Conservation (phyloP, 179 eudicot species). For the Kewa caespitosa region DNA sequence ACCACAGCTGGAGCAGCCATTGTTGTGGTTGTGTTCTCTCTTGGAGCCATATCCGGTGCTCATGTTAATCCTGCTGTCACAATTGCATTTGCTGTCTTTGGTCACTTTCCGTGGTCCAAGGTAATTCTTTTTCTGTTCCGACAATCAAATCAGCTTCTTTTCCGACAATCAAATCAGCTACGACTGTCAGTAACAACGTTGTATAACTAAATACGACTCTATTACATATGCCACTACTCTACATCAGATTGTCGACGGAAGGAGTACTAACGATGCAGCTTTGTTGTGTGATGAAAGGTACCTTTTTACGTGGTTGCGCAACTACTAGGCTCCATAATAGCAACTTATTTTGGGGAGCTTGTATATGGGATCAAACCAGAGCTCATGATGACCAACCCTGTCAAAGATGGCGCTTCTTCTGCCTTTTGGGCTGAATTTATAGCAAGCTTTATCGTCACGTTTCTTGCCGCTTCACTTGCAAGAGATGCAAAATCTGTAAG, state of each 20-base stretch:
- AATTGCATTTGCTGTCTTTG: slow-evolving; percentile 73
- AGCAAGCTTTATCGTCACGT: slow-evolving; percentile 65
- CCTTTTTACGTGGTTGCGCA: slow-evolving; percentile 73
- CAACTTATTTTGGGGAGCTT: slow-evolving; percentile 50
- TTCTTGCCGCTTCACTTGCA: slow-evolving; percentile 61
- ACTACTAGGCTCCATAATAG: slow-evolving; percentile 60
- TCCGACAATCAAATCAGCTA: too few relatives aligned
- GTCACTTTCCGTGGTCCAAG: slow-evolving; percentile 82
- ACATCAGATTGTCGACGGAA: too few relatives aligned
- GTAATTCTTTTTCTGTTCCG: slow-evolving; percentile 23
- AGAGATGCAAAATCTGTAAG: slow-evolving; percentile 62
- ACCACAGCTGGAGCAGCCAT: slow-evolving; percentile 70
- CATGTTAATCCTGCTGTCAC: slow-evolving; percentile 92
- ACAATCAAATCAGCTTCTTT: not conserved
- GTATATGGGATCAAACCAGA: slow-evolving; percentile 62
- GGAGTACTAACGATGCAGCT: not conserved
- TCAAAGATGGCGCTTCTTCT: slow-evolving; percentile 33
- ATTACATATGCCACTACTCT: too few relatives aligned
- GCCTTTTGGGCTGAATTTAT: slow-evolving; percentile 83
- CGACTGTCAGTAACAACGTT: too few relatives aligned
- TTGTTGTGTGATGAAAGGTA: slow-evolving; percentile 45
- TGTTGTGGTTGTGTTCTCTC: slow-evolving; percentile 55
- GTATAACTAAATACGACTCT: too few relatives aligned
- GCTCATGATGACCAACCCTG: slow-evolving; percentile 56
- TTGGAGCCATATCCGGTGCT: slow-evolving; percentile 76